Evolutionary conservation across 345 rosid genomes (phyloP).

Genomic region (Odontarrhena argentea): DNA sequence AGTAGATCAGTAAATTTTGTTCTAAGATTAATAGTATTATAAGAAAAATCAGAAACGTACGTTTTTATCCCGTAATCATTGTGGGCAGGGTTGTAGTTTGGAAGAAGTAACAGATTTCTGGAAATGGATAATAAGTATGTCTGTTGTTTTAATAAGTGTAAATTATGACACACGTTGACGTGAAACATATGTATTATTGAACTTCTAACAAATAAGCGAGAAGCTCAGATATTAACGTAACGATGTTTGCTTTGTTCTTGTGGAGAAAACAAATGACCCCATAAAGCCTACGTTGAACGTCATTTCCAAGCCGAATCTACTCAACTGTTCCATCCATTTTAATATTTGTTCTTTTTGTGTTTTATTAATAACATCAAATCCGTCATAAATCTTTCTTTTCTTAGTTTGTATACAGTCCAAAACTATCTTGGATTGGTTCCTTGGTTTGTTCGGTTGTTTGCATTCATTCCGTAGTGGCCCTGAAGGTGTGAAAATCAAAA

Average conservation of each 20-base stretch:
- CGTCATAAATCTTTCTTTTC: too few species aligned
- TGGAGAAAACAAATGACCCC: conserved; percentile 10
- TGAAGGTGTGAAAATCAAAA: too few species aligned
- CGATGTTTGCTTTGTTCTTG: conserved; percentile 21
- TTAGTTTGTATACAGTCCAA: not conserved
- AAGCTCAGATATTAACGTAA: conserved; percentile 20
- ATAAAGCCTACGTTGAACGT: conserved; percentile 8
- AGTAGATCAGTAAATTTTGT: too few species aligned
- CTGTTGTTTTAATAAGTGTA: conserved; percentile 1
- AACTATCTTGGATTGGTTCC: conserved; percentile 5
- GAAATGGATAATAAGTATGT: conserved; percentile 24
- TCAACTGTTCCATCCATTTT: conserved; percentile 16
- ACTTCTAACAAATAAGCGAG: conserved; percentile 13
- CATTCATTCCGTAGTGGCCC: too few species aligned
- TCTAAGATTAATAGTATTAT: too few species aligned
- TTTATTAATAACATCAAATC: too few species aligned
- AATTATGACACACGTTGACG: conserved; percentile 25
- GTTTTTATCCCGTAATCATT: conserved; percentile 1
- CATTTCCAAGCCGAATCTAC: conserved; percentile 21
- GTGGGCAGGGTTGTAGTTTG: not conserved
- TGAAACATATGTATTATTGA: conserved; percentile 1
- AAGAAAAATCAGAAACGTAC: not conserved
- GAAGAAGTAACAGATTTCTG: conserved; percentile 7
- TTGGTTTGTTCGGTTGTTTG: conserved; percentile 17
- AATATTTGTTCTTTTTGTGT: too few species aligned